Conservation (phyloP, 495 filamentous ascomycete genomes). For the Penicillium flavigenum region DNA sequence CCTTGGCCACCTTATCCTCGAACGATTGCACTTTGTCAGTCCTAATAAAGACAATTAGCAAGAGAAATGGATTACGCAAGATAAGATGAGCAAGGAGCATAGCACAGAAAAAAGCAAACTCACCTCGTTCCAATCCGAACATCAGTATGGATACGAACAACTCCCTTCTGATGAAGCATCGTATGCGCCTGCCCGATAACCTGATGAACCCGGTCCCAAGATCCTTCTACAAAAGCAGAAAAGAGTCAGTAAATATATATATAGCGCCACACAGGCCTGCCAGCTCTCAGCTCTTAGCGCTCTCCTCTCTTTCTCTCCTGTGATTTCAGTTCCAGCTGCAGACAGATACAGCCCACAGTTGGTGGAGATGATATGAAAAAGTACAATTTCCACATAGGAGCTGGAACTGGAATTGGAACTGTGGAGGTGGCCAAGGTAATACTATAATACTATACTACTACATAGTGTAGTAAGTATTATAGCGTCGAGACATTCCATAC, state of each 20-base stretch:
- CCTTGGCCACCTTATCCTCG: slow-evolving; percentile 65
- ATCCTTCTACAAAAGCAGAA: slow-evolving; percentile 62
- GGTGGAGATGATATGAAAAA: neutral
- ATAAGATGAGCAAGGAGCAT: too few species aligned
- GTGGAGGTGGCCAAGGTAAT: neutral
- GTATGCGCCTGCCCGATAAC: slow-evolving; percentile 90
- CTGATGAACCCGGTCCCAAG: slow-evolving; percentile 85
- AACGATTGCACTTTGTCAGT: slow-evolving; percentile 68
- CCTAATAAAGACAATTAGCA: slow-evolving; percentile 32
- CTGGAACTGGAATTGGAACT: neutral
- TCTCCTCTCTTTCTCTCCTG: neutral
- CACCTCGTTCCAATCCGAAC: slow-evolving; percentile 85
- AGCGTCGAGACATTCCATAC: slow-evolving; percentile 24
- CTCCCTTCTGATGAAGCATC: slow-evolving; percentile 76
- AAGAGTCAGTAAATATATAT: neutral
- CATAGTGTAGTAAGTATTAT: neutral
- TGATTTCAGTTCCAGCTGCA: neutral
- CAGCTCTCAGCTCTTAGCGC: neutral
- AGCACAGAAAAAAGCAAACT: slow-evolving; percentile 14
- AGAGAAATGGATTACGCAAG: neutral
- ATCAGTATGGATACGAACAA: slow-evolving; percentile 82
- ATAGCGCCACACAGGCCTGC: neutral
- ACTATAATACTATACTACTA: neutral
- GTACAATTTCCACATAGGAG: neutral
- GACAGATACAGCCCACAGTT: neutral